Evolutionary conservation across 73 alveolate genomes (phyloP).

Genomic region (Symbiodinium pilosum): DNA sequence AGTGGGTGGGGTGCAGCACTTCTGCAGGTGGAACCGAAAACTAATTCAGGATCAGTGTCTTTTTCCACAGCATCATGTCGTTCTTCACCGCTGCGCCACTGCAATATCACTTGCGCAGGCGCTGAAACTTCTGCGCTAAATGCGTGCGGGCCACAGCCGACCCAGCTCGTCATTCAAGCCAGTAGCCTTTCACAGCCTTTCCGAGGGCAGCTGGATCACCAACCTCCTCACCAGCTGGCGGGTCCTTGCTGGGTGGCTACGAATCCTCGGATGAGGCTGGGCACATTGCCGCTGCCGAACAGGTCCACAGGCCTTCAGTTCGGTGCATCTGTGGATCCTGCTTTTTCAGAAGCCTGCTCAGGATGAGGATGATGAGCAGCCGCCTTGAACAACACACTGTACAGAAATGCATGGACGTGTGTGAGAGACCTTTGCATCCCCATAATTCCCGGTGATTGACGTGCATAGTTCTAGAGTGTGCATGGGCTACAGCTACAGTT

Average conservation of each 20-base stretch:
- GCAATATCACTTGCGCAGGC: not conserved
- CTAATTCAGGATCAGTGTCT: too few species aligned
- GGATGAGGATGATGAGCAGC: not conserved
- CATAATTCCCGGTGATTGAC: too few species aligned
- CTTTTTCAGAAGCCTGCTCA: not conserved
- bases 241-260: slow-evolving; percentile 88
- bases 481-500: too few species aligned
- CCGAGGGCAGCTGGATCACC: slow-evolving; percentile 73
- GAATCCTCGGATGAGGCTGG: slow-evolving; percentile 71
- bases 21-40: too few species aligned
- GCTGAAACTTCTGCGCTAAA: not conserved
- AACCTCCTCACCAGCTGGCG: slow-evolving; percentile 84
- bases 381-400: not conserved
- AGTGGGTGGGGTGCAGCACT: too few species aligned
- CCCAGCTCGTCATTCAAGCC: not conserved
- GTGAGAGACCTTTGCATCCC: too few species aligned
- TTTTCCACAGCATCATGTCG: too few species aligned
- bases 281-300: not conserved
- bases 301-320: too few species aligned
- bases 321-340: not conserved
- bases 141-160: not conserved
- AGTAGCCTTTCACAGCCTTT: not conserved
- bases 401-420: not conserved
- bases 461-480: too few species aligned
- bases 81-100: too few species aligned